Conservation (phyloP, 1,284 basidiomycete genomes). For the Boletus smithii region DNA sequence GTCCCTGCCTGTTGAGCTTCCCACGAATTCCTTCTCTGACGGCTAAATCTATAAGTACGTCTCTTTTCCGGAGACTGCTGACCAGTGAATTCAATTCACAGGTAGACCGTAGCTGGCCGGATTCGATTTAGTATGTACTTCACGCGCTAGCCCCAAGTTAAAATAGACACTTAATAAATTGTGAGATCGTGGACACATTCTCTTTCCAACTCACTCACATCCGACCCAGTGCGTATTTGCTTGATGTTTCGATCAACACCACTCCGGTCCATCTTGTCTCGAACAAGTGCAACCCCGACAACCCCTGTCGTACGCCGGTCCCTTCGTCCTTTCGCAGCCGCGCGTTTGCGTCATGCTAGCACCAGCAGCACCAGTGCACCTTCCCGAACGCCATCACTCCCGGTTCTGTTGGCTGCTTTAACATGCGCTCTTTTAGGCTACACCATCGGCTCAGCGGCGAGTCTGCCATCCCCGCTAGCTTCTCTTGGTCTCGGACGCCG, state of each 20-base stretch:
- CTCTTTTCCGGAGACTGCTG: too few relatives aligned
- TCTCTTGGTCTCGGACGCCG: slow-evolving; percentile 4
- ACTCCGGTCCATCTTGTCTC: slow-evolving; percentile 5
- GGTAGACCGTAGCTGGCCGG: too few relatives aligned
- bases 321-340: neutral
- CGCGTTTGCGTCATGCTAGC: slow-evolving; percentile 15
- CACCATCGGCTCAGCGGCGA: slow-evolving; percentile 15
- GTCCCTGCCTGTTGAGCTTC: too few relatives aligned
- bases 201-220: neutral
- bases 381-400: slow-evolving; percentile 4
- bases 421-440: slow-evolving; percentile 29
- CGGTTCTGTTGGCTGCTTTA: slow-evolving; percentile 22
- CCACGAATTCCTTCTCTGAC: too few relatives aligned
- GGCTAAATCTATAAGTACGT: too few relatives aligned
- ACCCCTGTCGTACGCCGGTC: neutral
- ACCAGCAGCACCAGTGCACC: neutral
- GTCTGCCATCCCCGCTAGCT: slow-evolving; percentile 7
- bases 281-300: neutral
- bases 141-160: too few relatives aligned
- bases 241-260: slow-evolving; percentile 19
- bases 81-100: too few relatives aligned
- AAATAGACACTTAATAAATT: neutral
- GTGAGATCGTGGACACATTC: neutral
- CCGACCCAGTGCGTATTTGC: neutral
- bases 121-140: too few relatives aligned